Base-by-base conservation (phyloP, 345 rosid species). In the Cardiospermum halicacabum region DNA sequence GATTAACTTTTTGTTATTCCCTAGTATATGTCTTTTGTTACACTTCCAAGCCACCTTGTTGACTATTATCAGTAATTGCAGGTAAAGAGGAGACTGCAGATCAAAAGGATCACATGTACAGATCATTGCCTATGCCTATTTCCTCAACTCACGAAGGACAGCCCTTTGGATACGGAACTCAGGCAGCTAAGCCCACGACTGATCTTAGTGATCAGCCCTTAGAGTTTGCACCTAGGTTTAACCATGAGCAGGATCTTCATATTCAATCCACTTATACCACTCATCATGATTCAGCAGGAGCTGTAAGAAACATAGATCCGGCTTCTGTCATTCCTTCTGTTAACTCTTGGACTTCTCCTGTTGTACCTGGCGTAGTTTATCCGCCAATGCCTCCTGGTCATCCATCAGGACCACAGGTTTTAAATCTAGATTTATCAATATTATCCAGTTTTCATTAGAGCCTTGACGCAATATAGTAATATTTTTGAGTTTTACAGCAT, bases 131-230 rank as follows among this genome's bases (percentile, higher is more conserved):
- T 43, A 65, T 78, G 62, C 78, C 81, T 51, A 48, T 69, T 54
- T 72, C 87, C 26, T 73, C 86, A 19, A 69, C 72, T 57, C 86
- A 71, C 55, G 89, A 75, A 67, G 77, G 69, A 58, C 80, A 81
- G 66, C 75, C 81, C 24, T 77, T 83, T 68, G 70, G 80, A 48
- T 87, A 78, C 76, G 83, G 89, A 54, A 83, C 77, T 79, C 97
- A 80, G 55, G 64, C 79, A 22, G 66, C 76, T 56, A 85, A 79
- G 77, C 77, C 80, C 48, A 53, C 75, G 27, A 60, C 58, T 28
- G 83, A 74, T 74, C 89, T 69, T 73, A 76, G 83, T 57, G 83
- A 88, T 62, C 90, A 78, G 67, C 94, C 93, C 69, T 73, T 84
- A 79, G 80, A 87, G 55, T 89, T 91, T 83, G 68, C 84, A 26